A percentile compares a stretch with the other conserved stretches of the same genome.
Conservation (phyloP, 805 yeast genomes). For the Saturnispora dispora region DNA sequence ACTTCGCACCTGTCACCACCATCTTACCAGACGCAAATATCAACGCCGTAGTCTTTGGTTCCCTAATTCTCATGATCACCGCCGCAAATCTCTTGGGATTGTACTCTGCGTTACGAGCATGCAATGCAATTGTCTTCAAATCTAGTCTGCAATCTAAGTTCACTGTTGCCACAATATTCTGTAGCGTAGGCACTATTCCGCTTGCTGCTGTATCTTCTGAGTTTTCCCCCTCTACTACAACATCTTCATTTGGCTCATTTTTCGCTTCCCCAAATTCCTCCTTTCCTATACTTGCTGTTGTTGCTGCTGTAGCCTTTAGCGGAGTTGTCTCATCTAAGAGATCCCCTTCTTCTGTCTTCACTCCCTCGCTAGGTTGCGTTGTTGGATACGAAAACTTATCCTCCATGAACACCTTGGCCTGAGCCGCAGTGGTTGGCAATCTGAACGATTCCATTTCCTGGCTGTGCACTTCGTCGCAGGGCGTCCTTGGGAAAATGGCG, state of each 20-base stretch:
- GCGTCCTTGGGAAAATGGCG: not conserved
- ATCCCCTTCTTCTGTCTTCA: conserved; percentile 6
- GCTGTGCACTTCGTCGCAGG: not conserved
- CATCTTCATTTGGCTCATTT: not conserved
- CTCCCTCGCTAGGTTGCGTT: conserved; percentile 17
- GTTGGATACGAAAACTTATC: conserved; percentile 55
- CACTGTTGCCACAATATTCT: conserved; percentile 96
- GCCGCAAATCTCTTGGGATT: conserved; percentile 99
- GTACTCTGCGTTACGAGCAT: conserved; percentile 98
- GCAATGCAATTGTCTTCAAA: conserved; percentile 92
- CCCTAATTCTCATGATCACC: conserved; percentile 97
- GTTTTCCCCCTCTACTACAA: conserved; percentile 8
- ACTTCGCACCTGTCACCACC: conserved; percentile 99
- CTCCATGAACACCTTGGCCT: conserved; percentile 64
- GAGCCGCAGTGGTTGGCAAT: conserved; percentile 69
- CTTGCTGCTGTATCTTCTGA: conserved; percentile 43
- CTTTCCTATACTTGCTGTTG: not conserved
- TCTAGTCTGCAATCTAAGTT: conserved; percentile 93
- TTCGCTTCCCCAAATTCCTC: not conserved
- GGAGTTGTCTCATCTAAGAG: conserved; percentile 3
- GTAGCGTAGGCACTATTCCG: conserved; percentile 92
- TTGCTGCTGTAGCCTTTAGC: not conserved
- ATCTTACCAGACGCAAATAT: conserved; percentile 98
- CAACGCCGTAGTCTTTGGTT: conserved; percentile 95
- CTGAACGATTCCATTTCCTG: conserved; percentile 57